Base-by-base conservation (phyloP, 2,329 filamentous ascomycete genomes). In the Cordyceps fumosorosea region DNA sequence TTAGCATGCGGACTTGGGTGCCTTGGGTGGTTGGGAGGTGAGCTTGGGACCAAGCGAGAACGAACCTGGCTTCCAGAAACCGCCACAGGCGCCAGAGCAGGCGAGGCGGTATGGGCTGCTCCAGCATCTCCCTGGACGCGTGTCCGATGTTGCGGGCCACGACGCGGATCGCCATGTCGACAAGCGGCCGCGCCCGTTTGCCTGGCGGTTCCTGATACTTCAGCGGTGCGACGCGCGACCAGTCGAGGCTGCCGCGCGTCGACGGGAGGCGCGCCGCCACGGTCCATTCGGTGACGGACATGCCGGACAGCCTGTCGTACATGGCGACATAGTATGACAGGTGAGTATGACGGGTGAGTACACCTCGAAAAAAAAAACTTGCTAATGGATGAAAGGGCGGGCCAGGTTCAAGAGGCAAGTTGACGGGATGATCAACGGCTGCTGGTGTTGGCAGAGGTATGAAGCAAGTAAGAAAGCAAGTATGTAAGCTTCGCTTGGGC, bases 31-130 rank as follows among this genome's bases (percentile, higher is more conserved):
- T 16, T 7, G 5, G 20, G 37, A 42, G 40, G 16, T 45, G 22
- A 22, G 29, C 34, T 32, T 56, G 45, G 42, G n/a, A n/a, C 32
- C 34, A 37, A 29, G 8, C 8, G 12, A 37, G 20, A 7, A 71
- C 73, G 50, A 40, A 77, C 76, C 76, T 73, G 60, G 74, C 72
- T 58, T 76, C 72, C 3, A 78, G 67, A 54, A 76, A 71, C n/a
- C 69, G 69, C 75, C 76, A 78, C 18, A 78, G 66, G 40, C 71
- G 74, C 72, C 71, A 71, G 16, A 74, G 57, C 37, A 77, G 63
- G n/a, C 67, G 67, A 42, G 59, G 56, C 8, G 77, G 75, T n/a
- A 79, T 64, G 10, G 63, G 60, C 2, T 75, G 60, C 2, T 75
- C 70, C 0, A 79, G 66, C 59, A 75, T 66, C 18, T 71, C 66